Evolutionary conservation across 1,139 yeast genomes (phyloP).

Genomic region (Geotrichum macrosporum): DNA sequence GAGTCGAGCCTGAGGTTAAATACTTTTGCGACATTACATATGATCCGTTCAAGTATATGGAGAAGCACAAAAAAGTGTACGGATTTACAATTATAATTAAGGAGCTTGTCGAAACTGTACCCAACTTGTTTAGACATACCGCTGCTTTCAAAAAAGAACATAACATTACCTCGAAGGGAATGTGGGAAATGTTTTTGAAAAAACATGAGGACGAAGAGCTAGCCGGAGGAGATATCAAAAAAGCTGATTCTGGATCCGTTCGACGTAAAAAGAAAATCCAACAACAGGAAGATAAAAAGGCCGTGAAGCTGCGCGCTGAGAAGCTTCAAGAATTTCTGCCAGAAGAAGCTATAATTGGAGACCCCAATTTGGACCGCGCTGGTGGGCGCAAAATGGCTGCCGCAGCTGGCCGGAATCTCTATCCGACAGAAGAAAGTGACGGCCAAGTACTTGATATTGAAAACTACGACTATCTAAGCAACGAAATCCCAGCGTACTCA

Average conservation of each 20-base stretch:
- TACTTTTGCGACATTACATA: slow-evolving; percentile 86
- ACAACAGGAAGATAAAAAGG: slow-evolving; percentile 30
- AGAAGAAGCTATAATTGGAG: slow-evolving; percentile 24
- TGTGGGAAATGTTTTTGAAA: slow-evolving; percentile 39
- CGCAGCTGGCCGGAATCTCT: slow-evolving; percentile 20
- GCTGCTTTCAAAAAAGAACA: slow-evolving; percentile 52
- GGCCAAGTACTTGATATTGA: slow-evolving; percentile 20
- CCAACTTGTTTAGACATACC: slow-evolving; percentile 71
- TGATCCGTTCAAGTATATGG: slow-evolving; percentile 86
- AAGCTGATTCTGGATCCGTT: slow-evolving; percentile 27
- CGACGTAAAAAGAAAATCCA: slow-evolving; percentile 32
- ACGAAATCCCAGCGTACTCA: slow-evolving; percentile 34
- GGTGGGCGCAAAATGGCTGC: slow-evolving; percentile 12
- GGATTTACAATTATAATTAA: slow-evolving; percentile 76
- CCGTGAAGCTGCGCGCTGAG: slow-evolving; percentile 22
- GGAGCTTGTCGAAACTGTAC: slow-evolving; percentile 75
- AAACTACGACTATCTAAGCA: slow-evolving; percentile 21
- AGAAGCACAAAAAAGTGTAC: slow-evolving; percentile 59
- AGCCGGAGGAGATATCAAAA: slow-evolving; percentile 21
- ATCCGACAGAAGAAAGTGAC: slow-evolving; percentile 14
- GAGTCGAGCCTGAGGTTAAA: slow-evolving; percentile 87
- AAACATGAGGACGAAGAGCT: slow-evolving; percentile 27
- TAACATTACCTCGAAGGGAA: slow-evolving; percentile 48
- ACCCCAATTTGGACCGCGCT: no score
- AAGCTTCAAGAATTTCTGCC: slow-evolving; percentile 25